Conservation (phyloP, 805 yeast species). For the Schwanniomyces occidentalis region DNA sequence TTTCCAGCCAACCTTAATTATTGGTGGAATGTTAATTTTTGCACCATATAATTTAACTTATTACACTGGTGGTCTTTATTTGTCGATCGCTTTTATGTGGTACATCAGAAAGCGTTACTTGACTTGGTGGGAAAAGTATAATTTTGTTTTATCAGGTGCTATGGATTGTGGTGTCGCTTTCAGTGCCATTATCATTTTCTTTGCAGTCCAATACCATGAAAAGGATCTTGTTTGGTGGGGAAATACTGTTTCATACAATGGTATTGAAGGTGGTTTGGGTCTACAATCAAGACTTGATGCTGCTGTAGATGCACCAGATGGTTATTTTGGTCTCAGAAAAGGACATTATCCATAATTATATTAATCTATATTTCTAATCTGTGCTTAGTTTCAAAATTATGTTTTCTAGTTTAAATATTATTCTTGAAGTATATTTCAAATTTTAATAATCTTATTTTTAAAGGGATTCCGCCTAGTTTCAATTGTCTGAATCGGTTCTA, state of each 20-base stretch:
- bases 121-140: conserved; percentile 39
- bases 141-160: conserved; percentile 30
- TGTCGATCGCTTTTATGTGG: conserved; percentile 26
- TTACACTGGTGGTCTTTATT: conserved; percentile 29
- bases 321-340: conserved; percentile 36
- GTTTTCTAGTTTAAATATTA: too few species aligned
- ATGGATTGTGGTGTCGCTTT: conserved; percentile 37
- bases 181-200: conserved; percentile 34
- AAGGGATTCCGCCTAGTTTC: too few species aligned
- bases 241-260: conserved; percentile 23
- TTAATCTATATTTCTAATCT: not conserved
- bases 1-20: conserved; percentile 35
- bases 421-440: too few species aligned
- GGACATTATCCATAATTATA: conserved; percentile 13
- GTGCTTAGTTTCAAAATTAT: not conserved
- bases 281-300: conserved; percentile 14
- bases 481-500: too few species aligned
- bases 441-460: too few species aligned
- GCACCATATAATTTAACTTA: conserved; percentile 37
- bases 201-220: conserved; percentile 35
- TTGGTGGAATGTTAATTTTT: conserved; percentile 40
- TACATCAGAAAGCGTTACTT: conserved; percentile 27
- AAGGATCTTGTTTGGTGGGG: conserved; percentile 35
- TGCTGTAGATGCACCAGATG: conserved; percentile 24
- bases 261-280: conserved; percentile 37